Evolutionary conservation across 805 yeast genomes (phyloP).

Genomic region (Wickerhamomyces queroliae): DNA sequence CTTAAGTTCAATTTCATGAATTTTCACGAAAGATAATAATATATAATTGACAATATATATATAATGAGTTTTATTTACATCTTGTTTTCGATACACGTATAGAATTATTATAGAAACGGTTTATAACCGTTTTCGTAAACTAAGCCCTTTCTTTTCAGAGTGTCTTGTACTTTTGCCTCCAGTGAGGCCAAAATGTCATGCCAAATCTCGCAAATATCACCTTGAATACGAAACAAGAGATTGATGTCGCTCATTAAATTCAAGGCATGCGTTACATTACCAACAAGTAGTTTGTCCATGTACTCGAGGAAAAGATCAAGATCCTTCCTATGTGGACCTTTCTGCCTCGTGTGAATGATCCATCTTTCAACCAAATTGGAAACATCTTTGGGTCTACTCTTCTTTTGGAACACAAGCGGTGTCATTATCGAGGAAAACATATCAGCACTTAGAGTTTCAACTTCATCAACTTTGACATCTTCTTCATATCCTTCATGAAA

Average conservation of each 20-base stretch:
- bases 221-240: conserved; percentile 2
- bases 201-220: conserved; percentile 10
- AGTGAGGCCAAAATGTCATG: neutral
- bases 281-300: conserved; percentile 21
- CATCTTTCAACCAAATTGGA: conserved; percentile 28
- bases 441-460: conserved; percentile 3
- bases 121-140: no score
- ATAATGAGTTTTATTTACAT: neutral
- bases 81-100: neutral
- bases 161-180: neutral
- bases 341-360: conserved; percentile 27
- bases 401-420: conserved; percentile 26
- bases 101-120: no score
- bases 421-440: conserved; percentile 8
- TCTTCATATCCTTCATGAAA: neutral
- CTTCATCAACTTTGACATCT: conserved; percentile 1
- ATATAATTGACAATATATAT: neutral
- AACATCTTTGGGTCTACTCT: conserved; percentile 28
- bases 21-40: neutral
- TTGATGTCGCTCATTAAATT: conserved; percentile 13
- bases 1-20: conserved; percentile 38
- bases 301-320: conserved; percentile 29
- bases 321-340: conserved; percentile 37
- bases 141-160: neutral
- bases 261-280: conserved; percentile 18